phyloP scores from a whole-genome alignment of 441 rosid genomes.

The Arabidopsis lyrata region DNA sequence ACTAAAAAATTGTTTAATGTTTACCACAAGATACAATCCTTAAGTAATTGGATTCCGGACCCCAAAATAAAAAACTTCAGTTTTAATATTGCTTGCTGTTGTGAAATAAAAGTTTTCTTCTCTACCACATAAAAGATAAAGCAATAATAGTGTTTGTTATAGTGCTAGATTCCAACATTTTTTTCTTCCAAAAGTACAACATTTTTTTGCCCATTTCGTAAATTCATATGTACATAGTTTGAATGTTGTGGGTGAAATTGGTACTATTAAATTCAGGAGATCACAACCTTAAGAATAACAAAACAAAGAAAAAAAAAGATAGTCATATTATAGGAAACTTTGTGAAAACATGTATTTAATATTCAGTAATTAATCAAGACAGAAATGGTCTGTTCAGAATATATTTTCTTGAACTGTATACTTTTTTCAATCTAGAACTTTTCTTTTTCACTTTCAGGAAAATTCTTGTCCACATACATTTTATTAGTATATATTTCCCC shows the following conservation, averaged over 20 bases:
- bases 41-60: too few relatives aligned
- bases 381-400: slow-evolving; percentile 32
- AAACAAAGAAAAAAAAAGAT: not conserved
- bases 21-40: too few relatives aligned
- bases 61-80: too few relatives aligned
- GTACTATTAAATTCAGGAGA: not conserved
- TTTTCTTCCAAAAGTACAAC: not conserved
- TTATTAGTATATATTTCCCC: not conserved
- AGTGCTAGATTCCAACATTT: not conserved
- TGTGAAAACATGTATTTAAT: slow-evolving; percentile 16
- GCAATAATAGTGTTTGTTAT: not conserved
- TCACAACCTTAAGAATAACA: not conserved
- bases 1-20: too few relatives aligned
- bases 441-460: slow-evolving; percentile 27
- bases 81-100: too few relatives aligned
- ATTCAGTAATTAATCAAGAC: slow-evolving; percentile 39
- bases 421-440: slow-evolving; percentile 4
- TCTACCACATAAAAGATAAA: not conserved
- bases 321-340: not conserved
- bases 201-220: not conserved
- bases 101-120: not conserved
- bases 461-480: slow-evolving; percentile 33
- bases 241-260: not conserved
- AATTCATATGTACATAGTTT: slow-evolving; percentile 4
- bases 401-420: slow-evolving; percentile 19